phyloP scores from a whole-genome alignment of 352 stramenopile genomes.

The Pythium dissimile region DNA sequence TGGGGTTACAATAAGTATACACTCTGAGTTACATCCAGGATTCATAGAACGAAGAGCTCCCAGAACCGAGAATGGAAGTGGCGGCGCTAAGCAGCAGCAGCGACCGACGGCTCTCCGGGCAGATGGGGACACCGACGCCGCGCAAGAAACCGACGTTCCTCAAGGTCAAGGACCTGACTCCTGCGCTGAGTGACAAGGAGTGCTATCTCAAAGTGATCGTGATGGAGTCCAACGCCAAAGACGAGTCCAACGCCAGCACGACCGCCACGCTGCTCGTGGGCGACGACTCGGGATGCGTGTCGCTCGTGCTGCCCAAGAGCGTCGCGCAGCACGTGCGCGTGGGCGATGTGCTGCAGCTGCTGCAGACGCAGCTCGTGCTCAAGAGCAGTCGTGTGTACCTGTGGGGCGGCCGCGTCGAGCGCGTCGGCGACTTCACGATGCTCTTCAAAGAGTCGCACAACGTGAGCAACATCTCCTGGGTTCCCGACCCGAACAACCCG shows the following conservation, averaged over 20 bases:
- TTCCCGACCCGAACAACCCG: slow-evolving; percentile 73
- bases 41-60: not conserved
- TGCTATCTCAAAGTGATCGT: slow-evolving; percentile 74
- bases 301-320: slow-evolving; percentile 72
- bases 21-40: not conserved
- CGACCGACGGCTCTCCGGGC: slow-evolving; percentile 14
- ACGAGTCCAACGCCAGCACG: slow-evolving; percentile 64
- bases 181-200: slow-evolving; percentile 55
- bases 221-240: slow-evolving; percentile 81
- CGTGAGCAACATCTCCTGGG: slow-evolving; percentile 80
- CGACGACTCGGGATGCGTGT: slow-evolving; percentile 79
- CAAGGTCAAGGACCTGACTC: slow-evolving; percentile 74
- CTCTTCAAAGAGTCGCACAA: slow-evolving; percentile 84
- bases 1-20: not conserved
- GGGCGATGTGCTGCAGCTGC: slow-evolving; percentile 73
- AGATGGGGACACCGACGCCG: slow-evolving; percentile 21
- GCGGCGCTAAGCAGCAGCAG: not conserved
- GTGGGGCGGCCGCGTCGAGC: slow-evolving; percentile 79
- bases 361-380: slow-evolving; percentile 66
- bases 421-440: slow-evolving; percentile 81
- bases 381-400: slow-evolving; percentile 79
- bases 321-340: slow-evolving; percentile 62
- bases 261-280: slow-evolving; percentile 82
- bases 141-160: slow-evolving; percentile 58
- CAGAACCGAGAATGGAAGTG: slow-evolving; percentile 5